Evolutionary conservation across 2,329 filamentous ascomycete genomes (phyloP).

Genomic region (Aspergillus piperis): DNA sequence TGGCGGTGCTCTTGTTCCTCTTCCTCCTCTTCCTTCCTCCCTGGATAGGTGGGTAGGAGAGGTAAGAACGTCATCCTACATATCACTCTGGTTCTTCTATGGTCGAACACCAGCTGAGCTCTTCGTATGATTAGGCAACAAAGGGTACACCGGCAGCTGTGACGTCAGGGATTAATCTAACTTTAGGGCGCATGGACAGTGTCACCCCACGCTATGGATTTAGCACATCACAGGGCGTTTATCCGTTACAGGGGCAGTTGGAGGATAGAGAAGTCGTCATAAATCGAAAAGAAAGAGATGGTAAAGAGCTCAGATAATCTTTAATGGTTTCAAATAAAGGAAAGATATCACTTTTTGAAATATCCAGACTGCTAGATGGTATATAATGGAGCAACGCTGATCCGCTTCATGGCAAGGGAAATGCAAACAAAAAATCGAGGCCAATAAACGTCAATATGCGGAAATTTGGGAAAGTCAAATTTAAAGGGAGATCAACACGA

Average conservation of each 20-base stretch:
- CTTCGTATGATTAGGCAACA: neutral
- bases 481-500: neutral
- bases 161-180: conserved; percentile 4
- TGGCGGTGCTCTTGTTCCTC: neutral
- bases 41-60: neutral
- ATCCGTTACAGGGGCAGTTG: no score
- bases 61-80: neutral
- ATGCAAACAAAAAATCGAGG: neutral
- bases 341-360: neutral
- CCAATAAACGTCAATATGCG: neutral
- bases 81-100: neutral
- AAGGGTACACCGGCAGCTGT: neutral
- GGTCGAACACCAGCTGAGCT: neutral
- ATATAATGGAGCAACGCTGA: neutral
- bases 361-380: neutral
- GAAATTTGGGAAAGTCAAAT: neutral
- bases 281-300: no score
- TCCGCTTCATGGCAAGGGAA: neutral
- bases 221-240: neutral
- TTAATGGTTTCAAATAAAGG: neutral
- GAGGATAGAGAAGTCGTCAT: no score
- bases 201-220: neutral
- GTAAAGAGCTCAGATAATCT: neutral
- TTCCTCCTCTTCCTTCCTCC: no score
- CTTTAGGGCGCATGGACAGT: neutral